Percentiles rank a stretch among this genome's conserved stretches.
These are phyloP conservation scores for Penicillium sp. DNA, from an alignment of 2,329 filamentous ascomycete species.

Conservation along the genomic window DNA sequence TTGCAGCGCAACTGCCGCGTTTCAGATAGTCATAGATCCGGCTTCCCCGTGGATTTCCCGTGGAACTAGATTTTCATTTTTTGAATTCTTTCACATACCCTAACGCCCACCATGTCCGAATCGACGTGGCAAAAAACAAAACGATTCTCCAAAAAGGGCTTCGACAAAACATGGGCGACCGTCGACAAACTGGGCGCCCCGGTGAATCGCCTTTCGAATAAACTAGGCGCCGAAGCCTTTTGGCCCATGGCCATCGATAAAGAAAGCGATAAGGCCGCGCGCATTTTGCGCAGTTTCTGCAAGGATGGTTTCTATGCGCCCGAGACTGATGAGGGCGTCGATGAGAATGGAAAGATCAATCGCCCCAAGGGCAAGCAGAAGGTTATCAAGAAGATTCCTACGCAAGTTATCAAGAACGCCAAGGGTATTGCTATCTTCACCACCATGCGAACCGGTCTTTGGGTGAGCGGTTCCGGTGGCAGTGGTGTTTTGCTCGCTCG, in stretches of 20 bases:
- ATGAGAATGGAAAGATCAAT: constrained; percentile 48
- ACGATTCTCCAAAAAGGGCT: constrained; percentile 60
- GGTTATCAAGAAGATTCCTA: constrained; percentile 79
- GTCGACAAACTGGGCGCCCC: constrained; percentile 71
- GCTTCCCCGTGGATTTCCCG: neutral
- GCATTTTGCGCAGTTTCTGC: constrained; percentile 88
- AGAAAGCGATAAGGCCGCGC: constrained; percentile 87
- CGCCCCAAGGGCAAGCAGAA: constrained; percentile 62
- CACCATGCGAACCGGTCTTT: constrained; percentile 89
- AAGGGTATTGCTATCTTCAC: constrained; percentile 93
- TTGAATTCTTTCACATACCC: neutral
- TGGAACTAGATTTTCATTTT: neutral
- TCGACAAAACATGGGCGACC: constrained; percentile 70
- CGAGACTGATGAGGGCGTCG: constrained; percentile 49
- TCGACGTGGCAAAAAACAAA: constrained; percentile 59
- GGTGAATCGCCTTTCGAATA: constrained; percentile 79
- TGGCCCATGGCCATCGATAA: constrained; percentile 84
- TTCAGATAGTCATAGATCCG: constrained; percentile 16
- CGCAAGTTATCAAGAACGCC: constrained; percentile 81
- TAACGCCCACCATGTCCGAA: constrained; percentile 42
- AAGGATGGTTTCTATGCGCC: constrained; percentile 72
- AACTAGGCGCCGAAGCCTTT: constrained; percentile 77
- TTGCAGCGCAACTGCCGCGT: constrained; percentile 14
- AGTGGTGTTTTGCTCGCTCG: constrained; percentile 83
- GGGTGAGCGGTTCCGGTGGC: constrained; percentile 87